Base-by-base conservation (phyloP, 1,284 basidiomycete species). In the Rhodotorula sp. region DNA sequence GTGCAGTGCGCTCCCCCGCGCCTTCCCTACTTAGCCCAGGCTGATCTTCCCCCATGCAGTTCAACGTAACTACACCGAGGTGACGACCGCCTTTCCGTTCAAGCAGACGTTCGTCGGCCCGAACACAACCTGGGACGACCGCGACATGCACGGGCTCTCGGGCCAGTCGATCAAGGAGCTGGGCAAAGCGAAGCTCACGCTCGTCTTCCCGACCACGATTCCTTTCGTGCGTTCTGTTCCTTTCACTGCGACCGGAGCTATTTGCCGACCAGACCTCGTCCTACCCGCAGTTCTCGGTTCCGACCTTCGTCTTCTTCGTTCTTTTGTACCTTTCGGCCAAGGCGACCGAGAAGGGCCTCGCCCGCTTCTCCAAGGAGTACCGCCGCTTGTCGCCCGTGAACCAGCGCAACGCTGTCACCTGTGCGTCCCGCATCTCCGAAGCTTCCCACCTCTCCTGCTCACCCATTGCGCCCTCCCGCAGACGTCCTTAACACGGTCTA, bases 51-150 rank as follows among this genome's bases (percentile, higher is more conserved):
- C 29, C 2, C 48, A 4, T 27, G 32, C 53, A 54, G 53, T 58
- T n/a, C n/a, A 58, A 17, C 57, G 57, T 27, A 51, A 63, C 61
- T 55, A 54, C 37, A 8, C 25, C 37, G 50, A 63, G 27, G 37
- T 54, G 27, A 36, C 39, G 25, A 41, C 25, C 19, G 61, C 61
- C 1, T 63, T 63, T n/a, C 61, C 61, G 19, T 63, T 63, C 61
- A 21, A 27, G 37, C 51, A 63, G 51, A 63, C 61, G 15, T 36
- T 63, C 32, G 51, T 63, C 51, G 61, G 51, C 13, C 50, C 37
- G 27, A 63, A 63, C 51, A 19, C 37, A 22, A 63, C 61, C 27
- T 63, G 61, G 61, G n/a, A 63, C 61, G 51, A 63, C 39, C 61
- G 61, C 27, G 61, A 63, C 39, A 63, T 63, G 61, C 32, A 9